These are phyloP conservation scores for Melaleuca quinquenervia DNA, from an alignment of 345 rosid species.

Conservation along the genomic window DNA sequence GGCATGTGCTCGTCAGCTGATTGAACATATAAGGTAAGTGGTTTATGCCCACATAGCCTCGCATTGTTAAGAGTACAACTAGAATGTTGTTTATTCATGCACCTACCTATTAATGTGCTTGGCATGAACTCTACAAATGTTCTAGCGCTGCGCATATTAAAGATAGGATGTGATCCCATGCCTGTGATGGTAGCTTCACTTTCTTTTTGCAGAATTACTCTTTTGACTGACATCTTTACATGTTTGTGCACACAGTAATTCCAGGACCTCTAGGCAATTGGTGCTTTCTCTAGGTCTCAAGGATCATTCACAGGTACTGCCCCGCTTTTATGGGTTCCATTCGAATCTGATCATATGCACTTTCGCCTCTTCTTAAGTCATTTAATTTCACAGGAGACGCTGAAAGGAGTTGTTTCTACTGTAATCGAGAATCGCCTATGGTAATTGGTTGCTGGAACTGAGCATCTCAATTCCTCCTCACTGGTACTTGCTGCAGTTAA, in stretches of 20 bases:
- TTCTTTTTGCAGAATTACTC: neutral
- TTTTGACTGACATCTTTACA: neutral
- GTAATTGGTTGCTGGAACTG: conserved; percentile 12
- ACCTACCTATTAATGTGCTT: neutral
- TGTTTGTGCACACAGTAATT: conserved; percentile 22
- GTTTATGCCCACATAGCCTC: neutral
- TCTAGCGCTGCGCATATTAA: neutral
- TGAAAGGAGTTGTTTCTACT: conserved; percentile 60
- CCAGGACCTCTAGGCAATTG: conserved; percentile 52
- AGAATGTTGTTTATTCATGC: neutral
- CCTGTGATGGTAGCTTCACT: neutral
- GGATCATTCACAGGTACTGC: conserved; percentile 67
- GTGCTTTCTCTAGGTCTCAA: conserved; percentile 85
- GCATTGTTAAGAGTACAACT: neutral
- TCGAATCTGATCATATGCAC: neutral
- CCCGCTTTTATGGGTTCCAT: neutral
- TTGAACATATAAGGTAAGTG: conserved; percentile 70
- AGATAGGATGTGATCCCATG: neutral
- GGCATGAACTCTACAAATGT: neutral
- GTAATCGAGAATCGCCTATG: conserved; percentile 63
- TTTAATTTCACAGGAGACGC: conserved; percentile 47
- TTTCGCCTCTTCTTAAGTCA: neutral
- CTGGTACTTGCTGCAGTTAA: neutral
- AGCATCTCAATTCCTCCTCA: neutral
- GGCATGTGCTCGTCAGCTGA: conserved; percentile 76